These are phyloP conservation scores for Emergomyces africanus DNA, from an alignment of 2,329 filamentous ascomycete species.

Conservation along the genomic window DNA sequence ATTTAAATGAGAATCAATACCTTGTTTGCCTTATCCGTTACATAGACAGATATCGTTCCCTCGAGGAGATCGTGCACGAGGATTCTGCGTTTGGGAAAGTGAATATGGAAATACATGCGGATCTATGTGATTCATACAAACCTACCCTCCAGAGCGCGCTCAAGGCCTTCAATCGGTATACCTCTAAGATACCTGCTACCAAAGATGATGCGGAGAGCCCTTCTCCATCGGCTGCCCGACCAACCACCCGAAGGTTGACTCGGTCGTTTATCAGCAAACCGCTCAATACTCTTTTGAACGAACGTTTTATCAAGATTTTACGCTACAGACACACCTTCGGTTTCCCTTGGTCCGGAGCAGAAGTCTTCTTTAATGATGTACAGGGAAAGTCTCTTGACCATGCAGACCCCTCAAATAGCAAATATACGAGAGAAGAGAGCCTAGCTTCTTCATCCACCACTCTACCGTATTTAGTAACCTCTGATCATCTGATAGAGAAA, in stretches of 20 bases:
- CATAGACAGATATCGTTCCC: constrained; percentile 45
- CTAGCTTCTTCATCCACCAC: constrained; percentile 13
- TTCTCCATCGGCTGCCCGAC: neutral
- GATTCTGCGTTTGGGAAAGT: constrained; percentile 24
- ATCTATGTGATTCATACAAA: constrained; percentile 60
- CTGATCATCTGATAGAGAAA: constrained; percentile 37
- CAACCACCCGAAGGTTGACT: constrained; percentile 29
- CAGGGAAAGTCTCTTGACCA: constrained; percentile 23
- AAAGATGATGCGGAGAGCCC: neutral
- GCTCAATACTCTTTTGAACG: constrained; percentile 54
- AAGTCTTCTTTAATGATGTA: constrained; percentile 40
- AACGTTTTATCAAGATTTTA: constrained; percentile 50
- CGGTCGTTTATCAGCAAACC: constrained; percentile 59
- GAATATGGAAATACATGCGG: constrained; percentile 50
- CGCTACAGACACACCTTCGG: constrained; percentile 42
- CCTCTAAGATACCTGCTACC: neutral
- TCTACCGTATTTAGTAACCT: constrained; percentile 35
- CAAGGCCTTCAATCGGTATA: constrained; percentile 33
- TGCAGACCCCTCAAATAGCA: constrained; percentile 5
- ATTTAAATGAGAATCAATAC: constrained; percentile 53
- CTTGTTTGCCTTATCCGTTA: constrained; percentile 61
- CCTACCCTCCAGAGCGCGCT: constrained; percentile 46
- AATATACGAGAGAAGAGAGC: constrained; percentile 15
- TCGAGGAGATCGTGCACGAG: constrained; percentile 41
- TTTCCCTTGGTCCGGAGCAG: constrained; percentile 57